Base-by-base conservation (phyloP, 1,139 yeast species). In the Magnusiomyces fungicola region DNA sequence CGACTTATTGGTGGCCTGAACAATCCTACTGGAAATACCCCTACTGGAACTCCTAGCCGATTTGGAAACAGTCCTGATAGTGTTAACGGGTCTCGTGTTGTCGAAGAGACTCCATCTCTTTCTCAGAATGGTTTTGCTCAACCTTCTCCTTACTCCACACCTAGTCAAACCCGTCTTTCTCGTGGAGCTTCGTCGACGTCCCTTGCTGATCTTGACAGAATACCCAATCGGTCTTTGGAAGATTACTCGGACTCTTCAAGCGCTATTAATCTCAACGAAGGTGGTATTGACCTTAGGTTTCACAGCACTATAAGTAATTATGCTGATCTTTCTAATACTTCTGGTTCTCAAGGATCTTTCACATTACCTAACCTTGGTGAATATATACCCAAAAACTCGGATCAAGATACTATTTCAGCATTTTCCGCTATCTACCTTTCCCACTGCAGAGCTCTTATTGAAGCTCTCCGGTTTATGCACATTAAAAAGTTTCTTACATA, bases 391-490 rank as follows among this genome's bases (percentile, higher is more conserved):
- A 61, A 66, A 10, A 74, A 73, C 32, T 65, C 73, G 1, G 88
- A 83, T 58, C 62, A 64, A 22, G 89, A 82, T 58, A 73, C 78
- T 41, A 82, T 82, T 2, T 80, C 77, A 37, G 80, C 87, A 0
- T 69, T 84, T 45, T 74, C 71, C 52, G 79, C 80, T 4, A 65
- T 80, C 30, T 85, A 85, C 66, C 75, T 75, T 54, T 73, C 80
- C 3, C 85, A 83, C 58, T 80, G 86, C 57, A 75, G 76, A 39
- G 65, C 80, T 3, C 66, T 84, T 43, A 78, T 84, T 55, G 88
- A 83, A 56, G 72, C 80, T 43, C 68, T 87, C 54, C 71, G 94
- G 56, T 81, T 72, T 61, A 76, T 86, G 80, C 85, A 83, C 55
- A 66, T 83, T 50, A 79, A 78, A 53, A 78, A 77, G 58, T 68